phyloP scores from a whole-genome alignment of 1,284 basidiomycete species.

The Coniferiporia weirii region DNA sequence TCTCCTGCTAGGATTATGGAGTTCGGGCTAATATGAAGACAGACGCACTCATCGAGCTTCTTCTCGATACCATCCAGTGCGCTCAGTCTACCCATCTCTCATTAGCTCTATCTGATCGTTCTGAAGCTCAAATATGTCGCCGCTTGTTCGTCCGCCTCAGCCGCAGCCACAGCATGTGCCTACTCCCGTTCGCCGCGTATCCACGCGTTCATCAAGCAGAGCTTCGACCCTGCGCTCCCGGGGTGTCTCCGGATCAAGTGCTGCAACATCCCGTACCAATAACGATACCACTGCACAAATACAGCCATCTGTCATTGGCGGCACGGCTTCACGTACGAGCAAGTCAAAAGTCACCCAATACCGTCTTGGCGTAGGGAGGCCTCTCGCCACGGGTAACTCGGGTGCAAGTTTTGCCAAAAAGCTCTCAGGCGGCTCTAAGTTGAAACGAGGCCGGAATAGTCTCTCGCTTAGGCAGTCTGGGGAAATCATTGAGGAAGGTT shows the following conservation, averaged over 20 bases:
- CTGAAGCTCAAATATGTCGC: constrained; percentile 17
- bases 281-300: neutral
- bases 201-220: constrained; percentile 15
- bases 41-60: constrained; percentile 67
- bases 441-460: constrained; percentile 45
- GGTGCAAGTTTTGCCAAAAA: constrained; percentile 43
- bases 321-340: constrained; percentile 40
- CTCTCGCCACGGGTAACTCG: constrained; percentile 52
- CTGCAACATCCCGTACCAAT: neutral
- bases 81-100: constrained; percentile 28
- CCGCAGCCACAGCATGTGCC: constrained; percentile 5
- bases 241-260: constrained; percentile 16
- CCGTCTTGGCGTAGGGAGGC: constrained; percentile 66
- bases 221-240: constrained; percentile 10
- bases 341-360: constrained; percentile 69
- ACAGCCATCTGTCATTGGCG: neutral
- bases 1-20: constrained; percentile 54
- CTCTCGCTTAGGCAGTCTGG: constrained; percentile 46
- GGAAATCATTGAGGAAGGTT: constrained; percentile 53
- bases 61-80: constrained; percentile 47
- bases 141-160: constrained; percentile 10
- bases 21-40: constrained; percentile 76
- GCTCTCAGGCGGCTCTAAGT: constrained; percentile 44
- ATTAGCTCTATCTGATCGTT: neutral
- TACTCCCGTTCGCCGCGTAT: constrained; percentile 7